phyloP scores from a whole-genome alignment of 2,329 filamentous ascomycete species.

The Hypoxylon sp. region DNA sequence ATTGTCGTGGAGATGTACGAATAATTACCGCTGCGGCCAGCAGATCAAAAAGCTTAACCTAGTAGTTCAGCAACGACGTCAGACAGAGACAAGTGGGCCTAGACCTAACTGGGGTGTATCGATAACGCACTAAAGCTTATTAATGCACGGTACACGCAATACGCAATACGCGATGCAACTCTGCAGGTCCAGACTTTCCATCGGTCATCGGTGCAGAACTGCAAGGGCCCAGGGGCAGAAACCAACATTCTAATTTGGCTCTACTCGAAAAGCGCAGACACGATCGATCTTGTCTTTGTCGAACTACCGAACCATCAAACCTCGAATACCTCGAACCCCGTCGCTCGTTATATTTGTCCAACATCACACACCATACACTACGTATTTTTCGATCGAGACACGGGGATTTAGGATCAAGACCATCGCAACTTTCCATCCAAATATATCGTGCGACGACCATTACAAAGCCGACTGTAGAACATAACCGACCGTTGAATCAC shows the following conservation, averaged over 20 bases:
- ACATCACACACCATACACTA: constrained; percentile 12
- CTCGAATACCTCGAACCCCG: constrained; percentile 4
- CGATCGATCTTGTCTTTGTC: constrained; percentile 1
- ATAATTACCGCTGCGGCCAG: neutral
- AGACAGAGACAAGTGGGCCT: constrained; percentile 1
- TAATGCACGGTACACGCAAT: constrained; percentile 30
- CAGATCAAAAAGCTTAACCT: neutral
- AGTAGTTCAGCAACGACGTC: constrained; percentile 15
- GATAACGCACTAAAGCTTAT: constrained; percentile 27
- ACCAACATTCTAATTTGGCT: constrained; percentile 7
- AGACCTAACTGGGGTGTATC: constrained; percentile 15
- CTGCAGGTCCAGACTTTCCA: constrained; percentile 15
- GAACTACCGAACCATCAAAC: neutral
- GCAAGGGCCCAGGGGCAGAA: constrained; percentile 33
- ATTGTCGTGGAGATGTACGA: neutral
- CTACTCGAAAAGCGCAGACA: neutral
- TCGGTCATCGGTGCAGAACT: constrained; percentile 20
- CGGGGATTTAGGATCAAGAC: constrained; percentile 5
- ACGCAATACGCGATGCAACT: constrained; percentile 40
- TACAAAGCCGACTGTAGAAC: constrained; percentile 12
- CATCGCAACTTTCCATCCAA: neutral
- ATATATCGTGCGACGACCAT: constrained; percentile 25
- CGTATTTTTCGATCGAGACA: neutral
- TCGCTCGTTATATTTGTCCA: constrained; percentile 33
- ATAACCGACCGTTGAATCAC: neutral